These are phyloP conservation scores for Trichoderma koningiopsis DNA, from an alignment of 2,329 filamentous ascomycete genomes.

Conservation along the genomic window DNA sequence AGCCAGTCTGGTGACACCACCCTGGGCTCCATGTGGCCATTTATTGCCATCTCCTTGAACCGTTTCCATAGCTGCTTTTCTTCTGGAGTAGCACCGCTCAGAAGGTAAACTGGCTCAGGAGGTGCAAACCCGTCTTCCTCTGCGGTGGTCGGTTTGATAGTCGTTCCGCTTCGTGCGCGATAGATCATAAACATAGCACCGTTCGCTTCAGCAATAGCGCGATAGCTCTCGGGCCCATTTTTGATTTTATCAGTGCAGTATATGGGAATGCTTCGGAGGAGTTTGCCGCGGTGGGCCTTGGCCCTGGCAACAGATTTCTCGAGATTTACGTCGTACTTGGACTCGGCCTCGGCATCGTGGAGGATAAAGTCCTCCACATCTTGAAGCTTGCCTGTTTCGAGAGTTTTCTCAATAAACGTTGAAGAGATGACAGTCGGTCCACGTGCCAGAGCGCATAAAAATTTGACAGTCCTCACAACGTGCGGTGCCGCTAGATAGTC, in stretches of 20 bases:
- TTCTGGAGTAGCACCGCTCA: constrained; percentile 67
- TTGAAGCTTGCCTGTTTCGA: constrained; percentile 68
- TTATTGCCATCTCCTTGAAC: constrained; percentile 77
- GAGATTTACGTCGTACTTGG: constrained; percentile 69
- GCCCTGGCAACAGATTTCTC: constrained; percentile 70
- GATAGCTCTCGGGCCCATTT: constrained; percentile 82
- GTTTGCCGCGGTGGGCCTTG: constrained; percentile 71
- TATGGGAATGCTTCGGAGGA: constrained; percentile 75
- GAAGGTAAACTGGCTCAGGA: constrained; percentile 77
- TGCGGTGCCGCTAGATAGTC: constrained; percentile 86
- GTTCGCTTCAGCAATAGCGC: constrained; percentile 83
- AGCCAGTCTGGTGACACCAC: constrained; percentile 90
- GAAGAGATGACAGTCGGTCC: constrained; percentile 77
- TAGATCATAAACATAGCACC: constrained; percentile 81
- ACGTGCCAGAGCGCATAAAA: constrained; percentile 81
- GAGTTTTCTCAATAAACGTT: constrained; percentile 74
- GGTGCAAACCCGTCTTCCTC: constrained; percentile 63
- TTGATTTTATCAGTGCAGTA: constrained; percentile 82
- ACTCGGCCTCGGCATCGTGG: constrained; percentile 72
- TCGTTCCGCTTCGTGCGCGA: constrained; percentile 69
- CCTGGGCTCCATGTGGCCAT: constrained; percentile 75
- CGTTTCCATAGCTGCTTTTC: constrained; percentile 77
- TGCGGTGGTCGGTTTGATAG: constrained; percentile 64
- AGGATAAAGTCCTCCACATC: constrained; percentile 68
- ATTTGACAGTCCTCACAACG: constrained; percentile 89